A percentile compares a stretch with the other conserved stretches of the same genome.
These are phyloP conservation scores for Spathaspora boniae DNA, from an alignment of 805 yeast genomes.

Conservation along the genomic window DNA sequence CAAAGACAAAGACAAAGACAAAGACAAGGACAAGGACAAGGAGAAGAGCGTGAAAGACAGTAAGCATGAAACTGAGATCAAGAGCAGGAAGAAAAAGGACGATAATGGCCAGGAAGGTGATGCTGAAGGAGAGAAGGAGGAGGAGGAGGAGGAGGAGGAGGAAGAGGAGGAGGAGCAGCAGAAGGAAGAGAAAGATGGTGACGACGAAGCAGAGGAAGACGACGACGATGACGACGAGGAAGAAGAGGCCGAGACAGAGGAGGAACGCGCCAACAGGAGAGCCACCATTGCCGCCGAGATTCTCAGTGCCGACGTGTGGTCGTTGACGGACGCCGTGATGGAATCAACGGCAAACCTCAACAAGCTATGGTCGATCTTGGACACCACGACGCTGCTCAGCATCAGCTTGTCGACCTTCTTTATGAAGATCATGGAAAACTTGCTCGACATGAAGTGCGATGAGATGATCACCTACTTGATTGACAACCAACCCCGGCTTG, in stretches of 20 bases:
- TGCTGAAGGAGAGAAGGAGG: conserved; percentile 2
- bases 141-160: conserved; percentile 1
- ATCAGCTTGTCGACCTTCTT: conserved; percentile 81
- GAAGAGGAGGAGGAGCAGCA: conserved; percentile 8
- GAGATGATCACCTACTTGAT: conserved; percentile 44
- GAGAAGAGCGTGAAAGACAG: conserved; percentile 4
- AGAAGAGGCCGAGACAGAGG: conserved; percentile 28
- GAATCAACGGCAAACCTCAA: conserved; percentile 63
- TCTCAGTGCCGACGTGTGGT: conserved; percentile 89
- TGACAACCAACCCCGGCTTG: conserved; percentile 40
- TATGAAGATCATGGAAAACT: conserved; percentile 81
- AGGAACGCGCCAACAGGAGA: conserved; percentile 32
- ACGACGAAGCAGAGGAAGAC: conserved; percentile 10
- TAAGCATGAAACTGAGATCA: conserved; percentile 2
- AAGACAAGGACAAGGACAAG: conserved; percentile 5
- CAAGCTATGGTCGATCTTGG: conserved; percentile 77
- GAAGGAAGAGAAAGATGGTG: conserved; percentile 10
- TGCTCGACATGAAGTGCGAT: conserved; percentile 47
- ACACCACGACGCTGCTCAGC: conserved; percentile 61
- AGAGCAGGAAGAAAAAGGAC: conserved; percentile 2
- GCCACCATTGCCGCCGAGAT: conserved; percentile 74
- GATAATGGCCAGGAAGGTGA: conserved; percentile 3
- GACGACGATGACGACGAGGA: conserved; percentile 21
- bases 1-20: neutral
- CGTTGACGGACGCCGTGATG: conserved; percentile 85